phyloP scores from a whole-genome alignment of 805 yeast species.

The Saitoella complicata region DNA sequence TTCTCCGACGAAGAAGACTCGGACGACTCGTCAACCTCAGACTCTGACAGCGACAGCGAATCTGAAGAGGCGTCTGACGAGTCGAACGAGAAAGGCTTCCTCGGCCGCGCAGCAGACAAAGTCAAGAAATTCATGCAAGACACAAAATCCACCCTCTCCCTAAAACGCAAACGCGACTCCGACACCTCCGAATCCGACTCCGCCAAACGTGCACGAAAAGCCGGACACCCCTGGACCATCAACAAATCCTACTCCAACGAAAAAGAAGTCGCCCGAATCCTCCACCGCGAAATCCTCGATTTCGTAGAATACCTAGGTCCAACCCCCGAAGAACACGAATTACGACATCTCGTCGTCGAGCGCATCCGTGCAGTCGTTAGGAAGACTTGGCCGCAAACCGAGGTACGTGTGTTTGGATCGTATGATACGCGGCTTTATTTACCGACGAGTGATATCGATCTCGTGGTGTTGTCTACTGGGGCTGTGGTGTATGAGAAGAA shows the following conservation, averaged over 20 bases:
- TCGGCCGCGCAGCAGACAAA: too few relatives aligned
- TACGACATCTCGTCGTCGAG: constrained; percentile 49
- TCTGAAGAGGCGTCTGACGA: too few relatives aligned
- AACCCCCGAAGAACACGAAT: constrained; percentile 48
- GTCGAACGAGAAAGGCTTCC: too few relatives aligned
- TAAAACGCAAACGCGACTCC: too few relatives aligned
- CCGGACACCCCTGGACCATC: too few relatives aligned
- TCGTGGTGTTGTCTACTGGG: constrained; percentile 57
- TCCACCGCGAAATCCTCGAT: constrained; percentile 69
- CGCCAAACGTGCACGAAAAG: too few relatives aligned
- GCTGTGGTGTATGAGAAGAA: constrained; percentile 45
- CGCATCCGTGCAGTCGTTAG: constrained; percentile 38
- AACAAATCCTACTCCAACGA: constrained; percentile 61
- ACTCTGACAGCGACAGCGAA: too few relatives aligned
- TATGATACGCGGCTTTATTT: constrained; percentile 83
- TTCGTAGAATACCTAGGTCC: constrained; percentile 80
- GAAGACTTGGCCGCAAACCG: constrained; percentile 60
- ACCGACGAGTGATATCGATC: constrained; percentile 92
- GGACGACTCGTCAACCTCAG: too few relatives aligned
- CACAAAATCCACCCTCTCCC: too few relatives aligned
- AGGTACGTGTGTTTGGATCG: constrained; percentile 79
- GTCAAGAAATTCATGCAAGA: too few relatives aligned
- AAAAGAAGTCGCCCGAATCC: constrained; percentile 70
- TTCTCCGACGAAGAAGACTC: too few relatives aligned
- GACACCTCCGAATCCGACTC: too few relatives aligned